Evolutionary conservation across 257 asterid species (phyloP).

Genomic region (Marsdenia floribunda): DNA sequence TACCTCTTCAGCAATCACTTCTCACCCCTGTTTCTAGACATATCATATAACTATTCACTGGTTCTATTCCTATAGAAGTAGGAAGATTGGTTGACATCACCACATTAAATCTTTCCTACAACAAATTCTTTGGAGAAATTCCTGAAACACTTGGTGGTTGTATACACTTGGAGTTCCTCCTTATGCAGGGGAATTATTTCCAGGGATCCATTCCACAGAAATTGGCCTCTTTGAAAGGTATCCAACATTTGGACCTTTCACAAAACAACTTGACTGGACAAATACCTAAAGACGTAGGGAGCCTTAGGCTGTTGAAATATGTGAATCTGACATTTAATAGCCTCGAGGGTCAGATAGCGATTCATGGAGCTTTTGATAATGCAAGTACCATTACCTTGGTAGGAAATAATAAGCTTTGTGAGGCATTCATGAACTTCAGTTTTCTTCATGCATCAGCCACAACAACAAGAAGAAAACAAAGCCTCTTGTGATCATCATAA

Average conservation of each 20-base stretch:
- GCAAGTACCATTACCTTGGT: constrained; percentile 11
- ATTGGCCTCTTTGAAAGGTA: constrained; percentile 16
- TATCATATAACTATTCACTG: constrained; percentile 19
- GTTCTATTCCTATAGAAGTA: constrained; percentile 29
- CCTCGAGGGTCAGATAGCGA: constrained; percentile 29
- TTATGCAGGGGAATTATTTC: too few species aligned
- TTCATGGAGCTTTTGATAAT: constrained; percentile 18
- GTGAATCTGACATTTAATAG: constrained; percentile 30
- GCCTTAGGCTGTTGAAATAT: constrained; percentile 11
- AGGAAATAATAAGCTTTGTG: constrained; percentile 29
- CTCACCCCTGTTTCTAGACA: constrained; percentile 11
- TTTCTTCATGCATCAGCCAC: not conserved
- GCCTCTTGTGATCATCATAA: too few species aligned
- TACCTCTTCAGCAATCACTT: too few species aligned
- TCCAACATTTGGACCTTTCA: constrained; percentile 20
- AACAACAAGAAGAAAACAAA: not conserved
- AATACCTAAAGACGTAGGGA: constrained; percentile 22
- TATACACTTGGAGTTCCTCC: too few species aligned
- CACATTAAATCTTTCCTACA: too few species aligned
- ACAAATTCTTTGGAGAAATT: constrained; percentile 22
- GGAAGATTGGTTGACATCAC: constrained; percentile 10
- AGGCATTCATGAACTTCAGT: not conserved
- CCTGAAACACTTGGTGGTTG: constrained; percentile 20
- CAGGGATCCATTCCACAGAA: too few species aligned
- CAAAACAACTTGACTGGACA: too few species aligned